Evolutionary conservation across 1,284 basidiomycete species (phyloP), one percentile per base, ranked within the genome.

Genomic region (Pisolithus thermaeus): DNA sequence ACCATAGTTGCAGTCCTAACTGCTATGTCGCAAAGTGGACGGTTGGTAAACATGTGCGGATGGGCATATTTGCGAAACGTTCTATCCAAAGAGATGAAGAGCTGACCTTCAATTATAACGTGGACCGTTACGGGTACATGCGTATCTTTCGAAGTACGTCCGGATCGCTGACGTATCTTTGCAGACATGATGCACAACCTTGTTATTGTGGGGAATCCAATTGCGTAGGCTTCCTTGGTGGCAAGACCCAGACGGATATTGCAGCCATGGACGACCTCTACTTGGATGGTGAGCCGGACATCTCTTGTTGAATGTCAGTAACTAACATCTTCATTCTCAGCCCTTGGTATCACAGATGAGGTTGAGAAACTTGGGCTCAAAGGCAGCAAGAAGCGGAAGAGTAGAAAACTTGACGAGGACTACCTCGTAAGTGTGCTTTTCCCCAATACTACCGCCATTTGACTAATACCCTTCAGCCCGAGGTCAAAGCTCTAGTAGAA

Each of bases 11-110:
- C 70, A 92, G 87, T 59, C 97, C 97, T 8, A 99, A 99, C 64
- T 98, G 93, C 68, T 97, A 92, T 64, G 96, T 99, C n/a, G 93
- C 94, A 41, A 98, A 97, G 72, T 99, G 97, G 97, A 94, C 94
- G 16, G 83, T 99, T 12, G 96, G 92, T 9, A 75, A 83, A 32
- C 83, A 90, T 58, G 85, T 99, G 59, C 87, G 96, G 32, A 99
- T 98, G 97, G 96, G 96, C 46, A 98, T 99, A 60, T 99, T 99
- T 65, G 85, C 96, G 23, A 95, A 90, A 64, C 80, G 96, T 53
- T 69, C 80, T 55, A 90, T 99, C 59, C 69, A 78, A 64, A 80
- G 82, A 64, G 73, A 92, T 57, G 97, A 99, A 66, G 97, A 99
- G 71, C 73, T 99, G 57, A 99, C 96, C 1, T 99, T 99, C 77